These are phyloP conservation scores for Phoma sp. DNA, from an alignment of 2,329 filamentous ascomycete species.

Conservation along the genomic window DNA sequence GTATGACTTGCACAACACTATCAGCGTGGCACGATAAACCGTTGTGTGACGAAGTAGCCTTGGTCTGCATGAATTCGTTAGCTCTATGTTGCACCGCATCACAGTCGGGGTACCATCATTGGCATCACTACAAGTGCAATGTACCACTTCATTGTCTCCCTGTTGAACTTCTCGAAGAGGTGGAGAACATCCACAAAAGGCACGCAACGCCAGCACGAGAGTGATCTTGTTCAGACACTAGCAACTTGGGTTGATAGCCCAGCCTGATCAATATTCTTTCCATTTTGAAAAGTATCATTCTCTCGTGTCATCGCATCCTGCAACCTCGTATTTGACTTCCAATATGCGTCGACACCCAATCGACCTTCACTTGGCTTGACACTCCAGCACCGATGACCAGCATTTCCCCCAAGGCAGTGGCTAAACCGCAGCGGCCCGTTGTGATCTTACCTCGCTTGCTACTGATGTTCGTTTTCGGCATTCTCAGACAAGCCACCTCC, in stretches of 20 bases:
- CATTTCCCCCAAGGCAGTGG: not conserved
- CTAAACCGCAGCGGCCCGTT: conserved; percentile 10
- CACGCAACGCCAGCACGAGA: conserved; percentile 4
- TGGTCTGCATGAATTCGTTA: conserved; percentile 3
- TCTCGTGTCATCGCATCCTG: not conserved
- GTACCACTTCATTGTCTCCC: not conserved
- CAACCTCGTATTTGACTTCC: not conserved
- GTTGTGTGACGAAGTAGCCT: not conserved
- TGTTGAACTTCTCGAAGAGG: conserved; percentile 5
- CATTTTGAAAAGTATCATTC: not conserved
- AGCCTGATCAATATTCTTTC: conserved; percentile 2
- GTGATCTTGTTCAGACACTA: not conserved
- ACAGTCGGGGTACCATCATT: conserved; percentile 1
- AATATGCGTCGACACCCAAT: conserved; percentile 2
- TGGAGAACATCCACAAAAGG: conserved; percentile 2
- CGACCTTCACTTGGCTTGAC: not conserved
- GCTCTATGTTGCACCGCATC: conserved; percentile 8
- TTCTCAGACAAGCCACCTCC: conserved; percentile 1
- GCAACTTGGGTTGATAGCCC: not conserved
- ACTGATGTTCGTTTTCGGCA: not conserved
- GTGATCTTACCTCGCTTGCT: conserved; percentile 7
- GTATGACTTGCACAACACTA: conserved; percentile 2
- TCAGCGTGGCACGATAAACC: conserved; percentile 7
- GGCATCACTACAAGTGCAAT: conserved; percentile 1
- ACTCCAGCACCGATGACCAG: not conserved